phyloP scores from a whole-genome alignment of 768 basidiomycete genomes.

The Tylopilus intermedius region DNA sequence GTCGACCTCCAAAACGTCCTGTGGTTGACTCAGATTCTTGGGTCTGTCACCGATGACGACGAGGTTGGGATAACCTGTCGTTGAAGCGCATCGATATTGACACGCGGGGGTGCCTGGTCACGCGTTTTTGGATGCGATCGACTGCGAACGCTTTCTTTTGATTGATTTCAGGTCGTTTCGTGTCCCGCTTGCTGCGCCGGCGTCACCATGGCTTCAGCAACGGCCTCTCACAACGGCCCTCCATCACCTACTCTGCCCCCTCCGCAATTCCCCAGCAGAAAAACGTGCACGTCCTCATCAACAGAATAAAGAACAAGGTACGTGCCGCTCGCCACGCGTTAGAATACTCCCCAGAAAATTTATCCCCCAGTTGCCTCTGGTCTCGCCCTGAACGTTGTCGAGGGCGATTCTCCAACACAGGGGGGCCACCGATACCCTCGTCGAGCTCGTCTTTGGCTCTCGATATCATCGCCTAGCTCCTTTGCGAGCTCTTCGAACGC shows the following conservation, averaged over 20 bases:
- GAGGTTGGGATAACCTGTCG: too few relatives aligned
- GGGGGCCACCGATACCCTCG: slow-evolving; percentile 71
- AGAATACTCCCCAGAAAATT: not conserved
- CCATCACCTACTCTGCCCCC: slow-evolving; percentile 35
- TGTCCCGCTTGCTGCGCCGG: too few relatives aligned
- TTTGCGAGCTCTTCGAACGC: slow-evolving; percentile 74
- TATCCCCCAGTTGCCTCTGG: slow-evolving; percentile 76
- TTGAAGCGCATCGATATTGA: too few relatives aligned
- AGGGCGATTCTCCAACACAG: slow-evolving; percentile 69
- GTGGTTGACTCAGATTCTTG: too few relatives aligned
- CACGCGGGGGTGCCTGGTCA: too few relatives aligned
- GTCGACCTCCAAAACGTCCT: too few relatives aligned
- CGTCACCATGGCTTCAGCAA: slow-evolving; percentile 36
- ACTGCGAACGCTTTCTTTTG: too few relatives aligned
- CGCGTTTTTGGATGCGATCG: too few relatives aligned
- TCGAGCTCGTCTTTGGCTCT: slow-evolving; percentile 76
- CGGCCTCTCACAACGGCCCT: slow-evolving; percentile 24
- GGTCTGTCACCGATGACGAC: too few relatives aligned
- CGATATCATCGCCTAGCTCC: slow-evolving; percentile 73
- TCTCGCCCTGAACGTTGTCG: slow-evolving; percentile 61
- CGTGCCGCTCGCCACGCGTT: slow-evolving; percentile 13
- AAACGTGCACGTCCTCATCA: slow-evolving; percentile 75
- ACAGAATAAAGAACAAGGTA: slow-evolving; percentile 78
- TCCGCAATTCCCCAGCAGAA: slow-evolving; percentile 68
- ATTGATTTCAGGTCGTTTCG: too few relatives aligned